These are phyloP conservation scores for Raffaelea ambrosiae DNA, from an alignment of 2,329 filamentous ascomycete species.

Conservation along the genomic window DNA sequence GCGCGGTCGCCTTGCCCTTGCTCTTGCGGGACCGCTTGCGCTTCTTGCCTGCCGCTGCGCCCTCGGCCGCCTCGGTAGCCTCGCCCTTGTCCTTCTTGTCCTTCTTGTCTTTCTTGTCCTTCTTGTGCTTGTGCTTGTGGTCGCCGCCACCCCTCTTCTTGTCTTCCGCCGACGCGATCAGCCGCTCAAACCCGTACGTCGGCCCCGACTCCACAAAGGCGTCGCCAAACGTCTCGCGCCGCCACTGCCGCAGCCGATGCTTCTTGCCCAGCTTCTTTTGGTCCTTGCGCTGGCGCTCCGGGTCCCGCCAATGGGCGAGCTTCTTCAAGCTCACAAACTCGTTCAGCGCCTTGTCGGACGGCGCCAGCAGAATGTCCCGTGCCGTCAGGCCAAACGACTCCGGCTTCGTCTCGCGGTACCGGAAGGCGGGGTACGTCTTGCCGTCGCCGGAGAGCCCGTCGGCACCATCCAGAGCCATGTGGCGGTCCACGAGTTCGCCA, in stretches of 20 bases:
- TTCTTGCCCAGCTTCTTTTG: slow-evolving; percentile 89
- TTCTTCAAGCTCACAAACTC: slow-evolving; percentile 92
- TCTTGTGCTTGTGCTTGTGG: slow-evolving; percentile 18
- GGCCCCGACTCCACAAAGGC: slow-evolving; percentile 49
- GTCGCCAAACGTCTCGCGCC: slow-evolving; percentile 52
- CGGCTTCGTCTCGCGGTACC: slow-evolving; percentile 90
- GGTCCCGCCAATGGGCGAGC: slow-evolving; percentile 79
- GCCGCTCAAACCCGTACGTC: slow-evolving; percentile 46
- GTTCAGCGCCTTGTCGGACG: slow-evolving; percentile 78
- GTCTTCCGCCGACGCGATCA: not conserved
- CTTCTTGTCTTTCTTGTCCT: slow-evolving; percentile 24
- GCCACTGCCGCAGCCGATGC: slow-evolving; percentile 81
- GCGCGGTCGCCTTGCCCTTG: no score
- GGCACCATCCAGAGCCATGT: slow-evolving; percentile 64
- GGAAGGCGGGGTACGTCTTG: slow-evolving; percentile 44
- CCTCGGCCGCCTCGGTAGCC: not conserved
- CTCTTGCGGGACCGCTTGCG: slow-evolving; percentile 41
- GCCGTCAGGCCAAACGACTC: slow-evolving; percentile 83
- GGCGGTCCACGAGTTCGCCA: slow-evolving; percentile 76
- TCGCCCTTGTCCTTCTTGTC: slow-evolving; percentile 27
- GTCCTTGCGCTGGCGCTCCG: slow-evolving; percentile 82
- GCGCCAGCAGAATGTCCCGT: slow-evolving; percentile 81
- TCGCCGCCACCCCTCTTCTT: slow-evolving; percentile 11
- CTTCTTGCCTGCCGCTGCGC: slow-evolving; percentile 33
- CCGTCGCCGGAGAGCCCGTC: slow-evolving; percentile 38